Evolutionary conservation across 2,329 filamentous ascomycete genomes (phyloP).

Genomic region (Fusarium mangiferae): DNA sequence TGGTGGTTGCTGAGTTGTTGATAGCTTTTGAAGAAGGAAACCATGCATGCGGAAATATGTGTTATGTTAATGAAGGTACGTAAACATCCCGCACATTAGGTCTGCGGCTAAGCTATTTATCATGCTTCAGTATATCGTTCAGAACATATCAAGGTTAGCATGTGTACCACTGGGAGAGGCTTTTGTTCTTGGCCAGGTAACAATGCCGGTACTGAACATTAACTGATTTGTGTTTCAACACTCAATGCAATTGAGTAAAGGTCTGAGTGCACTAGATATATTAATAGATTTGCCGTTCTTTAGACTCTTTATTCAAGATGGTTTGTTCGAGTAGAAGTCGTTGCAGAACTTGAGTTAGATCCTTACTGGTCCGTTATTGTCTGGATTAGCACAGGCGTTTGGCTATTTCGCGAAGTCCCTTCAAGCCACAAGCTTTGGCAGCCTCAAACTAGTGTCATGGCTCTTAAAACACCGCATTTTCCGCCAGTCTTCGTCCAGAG

Average conservation of each 20-base stretch:
- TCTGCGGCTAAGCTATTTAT: background rate
- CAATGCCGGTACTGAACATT: accelerated
- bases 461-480: background rate
- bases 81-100: background rate
- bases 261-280: accelerated
- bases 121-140: accelerated
- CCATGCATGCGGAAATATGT: accelerated
- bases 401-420: too few relatives aligned
- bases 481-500: background rate
- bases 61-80: accelerated
- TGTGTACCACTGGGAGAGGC: accelerated
- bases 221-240: accelerated
- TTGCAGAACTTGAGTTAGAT: too few relatives aligned
- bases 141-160: accelerated
- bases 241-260: accelerated
- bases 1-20: background rate
- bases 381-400: too few relatives aligned
- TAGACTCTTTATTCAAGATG: too few relatives aligned
- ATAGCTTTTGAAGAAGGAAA: accelerated
- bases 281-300: background rate
- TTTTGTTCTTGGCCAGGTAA: background rate
- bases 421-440: background rate
- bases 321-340: too few relatives aligned
- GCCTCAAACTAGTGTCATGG: background rate
- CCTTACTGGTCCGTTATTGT: too few relatives aligned